These are phyloP conservation scores for Abrus precatorius DNA, from an alignment of 306 rosid genomes.

Conservation along the genomic window DNA sequence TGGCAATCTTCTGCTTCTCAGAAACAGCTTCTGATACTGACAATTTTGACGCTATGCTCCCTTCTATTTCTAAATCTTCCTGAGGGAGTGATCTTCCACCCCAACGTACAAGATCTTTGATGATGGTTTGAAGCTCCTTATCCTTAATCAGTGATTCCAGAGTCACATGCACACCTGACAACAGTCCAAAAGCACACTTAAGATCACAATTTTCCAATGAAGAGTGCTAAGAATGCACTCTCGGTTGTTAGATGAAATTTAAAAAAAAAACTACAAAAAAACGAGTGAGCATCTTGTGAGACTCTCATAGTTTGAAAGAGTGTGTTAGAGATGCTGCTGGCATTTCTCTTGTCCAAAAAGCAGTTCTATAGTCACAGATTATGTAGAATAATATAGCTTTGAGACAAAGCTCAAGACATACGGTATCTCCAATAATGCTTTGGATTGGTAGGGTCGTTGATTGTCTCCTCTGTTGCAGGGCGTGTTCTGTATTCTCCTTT, in stretches of 20 bases:
- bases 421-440: constrained; percentile 99
- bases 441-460: constrained; percentile 96
- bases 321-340: too few relatives aligned
- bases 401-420: constrained; percentile 52
- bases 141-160: constrained; percentile 84
- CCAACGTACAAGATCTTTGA: constrained; percentile 70
- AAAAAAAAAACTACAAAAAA: too few relatives aligned
- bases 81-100: constrained; percentile 79
- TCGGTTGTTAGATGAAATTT: too few relatives aligned
- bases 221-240: background rate
- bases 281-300: too few relatives aligned
- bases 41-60: constrained; percentile 36
- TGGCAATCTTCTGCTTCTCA: constrained; percentile 49
- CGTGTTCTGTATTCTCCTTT: constrained; percentile 85
- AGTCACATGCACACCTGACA: constrained; percentile 85
- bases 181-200: constrained; percentile 29
- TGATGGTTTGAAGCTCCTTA: constrained; percentile 61
- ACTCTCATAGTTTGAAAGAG: too few relatives aligned
- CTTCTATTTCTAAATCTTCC: constrained; percentile 51
- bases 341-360: background rate
- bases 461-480: constrained; percentile 89
- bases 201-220: constrained; percentile 1
- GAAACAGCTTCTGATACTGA: constrained; percentile 41
- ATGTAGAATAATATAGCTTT: background rate
- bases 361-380: background rate